Conservation (phyloP, 2,329 filamentous ascomycete genomes). For the Podosphaera xanthii region DNA sequence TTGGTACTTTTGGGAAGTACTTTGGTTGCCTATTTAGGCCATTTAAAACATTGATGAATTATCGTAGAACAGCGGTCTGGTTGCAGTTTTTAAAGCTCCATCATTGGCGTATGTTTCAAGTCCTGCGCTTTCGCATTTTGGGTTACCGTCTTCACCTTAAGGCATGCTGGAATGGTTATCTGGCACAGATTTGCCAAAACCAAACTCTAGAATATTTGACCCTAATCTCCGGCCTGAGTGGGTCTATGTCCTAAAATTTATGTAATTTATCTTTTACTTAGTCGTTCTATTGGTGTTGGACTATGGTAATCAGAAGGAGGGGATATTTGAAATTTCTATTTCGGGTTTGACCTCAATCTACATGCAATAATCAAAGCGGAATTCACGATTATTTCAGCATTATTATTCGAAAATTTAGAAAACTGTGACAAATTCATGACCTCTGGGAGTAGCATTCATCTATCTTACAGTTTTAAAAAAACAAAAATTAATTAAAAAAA, state of each 20-base stretch:
- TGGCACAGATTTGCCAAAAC: neutral
- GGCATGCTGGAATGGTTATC: neutral
- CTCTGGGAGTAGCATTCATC: no score
- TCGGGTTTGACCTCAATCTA: neutral
- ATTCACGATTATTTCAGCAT: no score
- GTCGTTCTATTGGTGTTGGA: neutral
- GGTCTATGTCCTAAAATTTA: neutral
- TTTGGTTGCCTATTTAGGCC: neutral
- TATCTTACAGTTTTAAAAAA: no score
- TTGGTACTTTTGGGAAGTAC: neutral
- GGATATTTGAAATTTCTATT: neutral
- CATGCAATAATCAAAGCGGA: no score
- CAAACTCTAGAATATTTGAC: neutral
- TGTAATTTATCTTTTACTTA: neutral
- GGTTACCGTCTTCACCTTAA: neutral
- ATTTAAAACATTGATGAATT: neutral
- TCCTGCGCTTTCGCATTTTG: neutral
- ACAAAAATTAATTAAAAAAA: no score
- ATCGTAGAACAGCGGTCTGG: neutral
- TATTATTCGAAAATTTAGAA: no score
- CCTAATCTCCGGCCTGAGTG: neutral
- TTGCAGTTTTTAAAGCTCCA: neutral
- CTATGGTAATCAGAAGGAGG: neutral
- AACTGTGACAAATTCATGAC: no score
- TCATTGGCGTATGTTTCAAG: neutral